Evolutionary conservation across 345 rosid species (phyloP).

Genomic region (Dipteronia sinensis): DNA sequence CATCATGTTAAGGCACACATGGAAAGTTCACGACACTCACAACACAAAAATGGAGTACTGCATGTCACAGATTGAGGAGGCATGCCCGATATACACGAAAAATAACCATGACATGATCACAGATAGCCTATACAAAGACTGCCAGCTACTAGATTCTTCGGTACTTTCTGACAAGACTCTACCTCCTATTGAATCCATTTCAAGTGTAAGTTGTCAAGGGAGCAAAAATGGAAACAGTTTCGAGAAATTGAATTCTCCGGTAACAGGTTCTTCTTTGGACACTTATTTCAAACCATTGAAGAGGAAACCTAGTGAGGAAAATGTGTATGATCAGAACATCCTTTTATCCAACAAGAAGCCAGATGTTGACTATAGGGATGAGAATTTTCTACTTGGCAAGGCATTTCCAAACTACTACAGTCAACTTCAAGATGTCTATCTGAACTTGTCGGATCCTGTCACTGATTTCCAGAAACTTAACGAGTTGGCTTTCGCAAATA

Average conservation of each 20-base stretch:
- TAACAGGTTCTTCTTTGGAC: slow-evolving; percentile 25
- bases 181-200: slow-evolving; percentile 30
- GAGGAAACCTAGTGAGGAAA: slow-evolving; percentile 30
- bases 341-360: slow-evolving; percentile 22
- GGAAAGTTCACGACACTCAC: slow-evolving; percentile 19
- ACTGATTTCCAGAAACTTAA: slow-evolving; percentile 29
- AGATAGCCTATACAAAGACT: slow-evolving; percentile 42
- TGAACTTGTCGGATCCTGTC: slow-evolving; percentile 24
- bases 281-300: slow-evolving; percentile 26
- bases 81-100: slow-evolving; percentile 13
- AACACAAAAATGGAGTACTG: slow-evolving; percentile 14
- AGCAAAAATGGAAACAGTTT: slow-evolving; percentile 23
- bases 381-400: slow-evolving; percentile 20
- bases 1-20: slow-evolving; percentile 12
- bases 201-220: slow-evolving; percentile 28
- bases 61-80: slow-evolving; percentile 18
- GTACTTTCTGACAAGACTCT: slow-evolving; percentile 36
- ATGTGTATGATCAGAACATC: slow-evolving; percentile 17
- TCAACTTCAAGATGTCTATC: slow-evolving; percentile 30
- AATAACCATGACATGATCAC: slow-evolving; percentile 28
- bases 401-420: slow-evolving; percentile 16
- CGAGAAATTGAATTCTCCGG: slow-evolving; percentile 27
- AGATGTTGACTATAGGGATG: slow-evolving; percentile 10
- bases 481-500: slow-evolving; percentile 26
- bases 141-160: slow-evolving; percentile 34